These are phyloP conservation scores for Trichophyton verrucosum DNA, from an alignment of 2,329 filamentous ascomycete species.

Conservation along the genomic window DNA sequence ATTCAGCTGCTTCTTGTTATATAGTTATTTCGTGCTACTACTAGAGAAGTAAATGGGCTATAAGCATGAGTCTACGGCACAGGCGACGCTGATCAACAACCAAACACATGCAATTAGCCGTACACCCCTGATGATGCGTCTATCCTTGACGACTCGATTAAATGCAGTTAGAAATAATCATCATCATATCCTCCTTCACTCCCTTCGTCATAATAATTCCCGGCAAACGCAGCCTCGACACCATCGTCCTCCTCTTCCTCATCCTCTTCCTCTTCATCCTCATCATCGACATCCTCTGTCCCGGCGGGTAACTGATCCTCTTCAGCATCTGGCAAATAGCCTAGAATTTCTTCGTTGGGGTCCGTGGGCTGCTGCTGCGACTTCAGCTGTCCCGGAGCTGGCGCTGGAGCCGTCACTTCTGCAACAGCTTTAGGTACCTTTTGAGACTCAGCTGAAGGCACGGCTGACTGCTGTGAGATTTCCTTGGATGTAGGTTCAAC, in stretches of 20 bases:
- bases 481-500: constrained; percentile 12
- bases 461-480: neutral
- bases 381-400: too few species aligned
- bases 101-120: neutral
- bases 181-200: constrained; percentile 26
- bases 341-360: constrained; percentile 18
- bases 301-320: constrained; percentile 12
- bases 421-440: constrained; percentile 2
- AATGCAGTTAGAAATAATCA: constrained; percentile 14
- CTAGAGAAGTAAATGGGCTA: neutral
- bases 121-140: neutral
- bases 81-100: neutral
- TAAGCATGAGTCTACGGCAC: neutral
- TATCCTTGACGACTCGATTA: neutral
- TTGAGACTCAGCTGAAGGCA: constrained; percentile 11
- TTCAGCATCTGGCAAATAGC: constrained; percentile 14
- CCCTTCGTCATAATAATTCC: constrained; percentile 23
- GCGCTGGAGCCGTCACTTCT: neutral
- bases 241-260: constrained; percentile 23
- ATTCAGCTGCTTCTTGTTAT: too few species aligned
- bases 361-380: constrained; percentile 8
- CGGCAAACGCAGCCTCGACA: constrained; percentile 27
- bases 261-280: constrained; percentile 24
- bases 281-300: constrained; percentile 20
- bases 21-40: neutral